Conservation (phyloP, 495 filamentous ascomycete species). For the Glonium stellatum region DNA sequence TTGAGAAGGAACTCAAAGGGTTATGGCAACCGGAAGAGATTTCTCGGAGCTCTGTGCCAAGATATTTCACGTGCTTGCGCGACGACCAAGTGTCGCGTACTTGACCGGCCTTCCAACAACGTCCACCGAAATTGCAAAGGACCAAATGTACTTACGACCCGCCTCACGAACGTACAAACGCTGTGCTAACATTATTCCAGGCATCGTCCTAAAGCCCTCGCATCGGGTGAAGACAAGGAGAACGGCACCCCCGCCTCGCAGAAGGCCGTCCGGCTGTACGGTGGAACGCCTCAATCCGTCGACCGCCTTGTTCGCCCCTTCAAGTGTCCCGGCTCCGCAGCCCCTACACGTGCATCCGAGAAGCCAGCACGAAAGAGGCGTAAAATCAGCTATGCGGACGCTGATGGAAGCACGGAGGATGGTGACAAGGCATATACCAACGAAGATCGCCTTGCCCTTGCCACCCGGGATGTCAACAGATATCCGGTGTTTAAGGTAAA, state of each 20-base stretch:
- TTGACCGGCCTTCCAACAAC: background rate
- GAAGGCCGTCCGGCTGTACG: conserved; percentile 33
- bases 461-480: conserved; percentile 79
- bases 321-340: conserved; percentile 83
- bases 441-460: conserved; percentile 77
- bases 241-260: conserved; percentile 1
- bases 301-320: conserved; percentile 81
- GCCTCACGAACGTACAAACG: background rate
- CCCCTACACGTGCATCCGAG: conserved; percentile 60
- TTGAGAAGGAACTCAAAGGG: too few relatives aligned
- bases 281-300: conserved; percentile 45
- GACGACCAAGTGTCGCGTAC: background rate
- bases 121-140: background rate
- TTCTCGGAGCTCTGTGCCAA: background rate
- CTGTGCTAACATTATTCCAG: conserved; percentile 7
- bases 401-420: conserved; percentile 63
- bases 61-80: background rate
- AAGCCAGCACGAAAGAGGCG: conserved; percentile 80
- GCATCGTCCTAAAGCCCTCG: conserved; percentile 24
- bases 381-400: conserved; percentile 83
- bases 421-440: conserved; percentile 80
- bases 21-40: too few relatives aligned
- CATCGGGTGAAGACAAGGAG: conserved; percentile 15
- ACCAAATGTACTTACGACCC: background rate
- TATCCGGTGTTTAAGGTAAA: conserved; percentile 87